A percentile compares a stretch with the other conserved stretches of the same genome.
Evolutionary conservation across 202 grass and related monocot genomes (phyloP).

Genomic region (Schoenoplectus triqueter): DNA sequence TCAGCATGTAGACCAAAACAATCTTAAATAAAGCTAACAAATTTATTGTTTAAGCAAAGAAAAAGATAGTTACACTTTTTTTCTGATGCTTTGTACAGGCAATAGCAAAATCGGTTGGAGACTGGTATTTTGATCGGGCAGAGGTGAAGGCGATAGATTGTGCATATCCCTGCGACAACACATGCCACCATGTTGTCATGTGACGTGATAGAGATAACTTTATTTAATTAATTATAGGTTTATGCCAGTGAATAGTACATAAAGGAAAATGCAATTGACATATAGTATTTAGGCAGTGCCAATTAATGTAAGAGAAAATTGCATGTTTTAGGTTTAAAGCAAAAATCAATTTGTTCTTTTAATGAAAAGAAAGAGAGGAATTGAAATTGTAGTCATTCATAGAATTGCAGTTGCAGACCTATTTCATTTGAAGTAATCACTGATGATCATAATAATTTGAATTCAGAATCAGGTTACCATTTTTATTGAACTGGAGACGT

Average conservation of each 20-base stretch:
- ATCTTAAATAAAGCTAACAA: background rate
- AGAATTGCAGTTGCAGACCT: constrained; percentile 6
- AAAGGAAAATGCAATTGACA: background rate
- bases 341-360: constrained; percentile 5
- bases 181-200: constrained; percentile 55
- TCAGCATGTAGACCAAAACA: background rate
- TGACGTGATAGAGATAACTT: constrained; percentile 28
- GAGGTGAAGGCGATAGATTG: constrained; percentile 76
- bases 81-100: constrained; percentile 16
- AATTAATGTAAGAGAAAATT: constrained; percentile 48
- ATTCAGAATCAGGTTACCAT: background rate
- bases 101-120: constrained; percentile 52
- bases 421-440: background rate
- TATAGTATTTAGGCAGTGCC: constrained; percentile 7
- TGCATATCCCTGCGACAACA: constrained; percentile 72
- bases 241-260: constrained; percentile 11
- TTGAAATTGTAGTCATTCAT: background rate
- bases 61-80: constrained; percentile 13
- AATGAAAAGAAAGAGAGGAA: constrained; percentile 13
- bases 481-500: background rate
- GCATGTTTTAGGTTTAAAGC: constrained; percentile 38
- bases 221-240: background rate
- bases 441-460: background rate
- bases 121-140: constrained; percentile 80
- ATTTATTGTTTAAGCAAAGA: background rate